Conservation (phyloP, 176 grass and related monocot species). For the Carex myosuroides region DNA sequence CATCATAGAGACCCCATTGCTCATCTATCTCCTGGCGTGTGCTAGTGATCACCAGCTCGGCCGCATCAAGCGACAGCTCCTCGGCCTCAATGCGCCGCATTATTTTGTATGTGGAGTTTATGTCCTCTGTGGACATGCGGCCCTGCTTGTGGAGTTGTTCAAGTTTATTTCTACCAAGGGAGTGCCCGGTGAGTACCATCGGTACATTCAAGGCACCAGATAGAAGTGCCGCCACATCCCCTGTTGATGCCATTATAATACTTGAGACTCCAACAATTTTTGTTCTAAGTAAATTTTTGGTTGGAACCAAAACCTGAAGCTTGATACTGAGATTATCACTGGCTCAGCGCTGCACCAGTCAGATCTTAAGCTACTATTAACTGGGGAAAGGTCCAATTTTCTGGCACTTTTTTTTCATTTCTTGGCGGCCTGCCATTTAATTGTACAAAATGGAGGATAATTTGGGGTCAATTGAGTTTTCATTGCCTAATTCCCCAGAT, state of each 20-base stretch:
- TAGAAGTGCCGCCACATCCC: slow-evolving; percentile 75
- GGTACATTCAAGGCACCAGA: slow-evolving; percentile 82
- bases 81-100: slow-evolving; percentile 94
- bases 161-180: slow-evolving; percentile 89
- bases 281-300: background rate
- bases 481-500: background rate
- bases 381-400: background rate
- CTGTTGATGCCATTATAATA: slow-evolving; percentile 4
- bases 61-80: slow-evolving; percentile 72
- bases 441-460: background rate
- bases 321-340: background rate
- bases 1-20: slow-evolving; percentile 96
- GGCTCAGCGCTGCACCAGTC: background rate
- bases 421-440: background rate
- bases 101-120: slow-evolving; percentile 88
- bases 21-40: slow-evolving; percentile 96
- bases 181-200: slow-evolving; percentile 98
- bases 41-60: slow-evolving; percentile 95
- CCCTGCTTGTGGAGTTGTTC: slow-evolving; percentile 92
- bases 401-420: background rate
- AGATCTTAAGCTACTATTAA: background rate
- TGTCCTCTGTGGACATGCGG: slow-evolving; percentile 68
- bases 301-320: background rate
- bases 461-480: background rate
- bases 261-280: background rate